phyloP scores from a whole-genome alignment of 768 basidiomycete species.

The Serendipita sp. region DNA sequence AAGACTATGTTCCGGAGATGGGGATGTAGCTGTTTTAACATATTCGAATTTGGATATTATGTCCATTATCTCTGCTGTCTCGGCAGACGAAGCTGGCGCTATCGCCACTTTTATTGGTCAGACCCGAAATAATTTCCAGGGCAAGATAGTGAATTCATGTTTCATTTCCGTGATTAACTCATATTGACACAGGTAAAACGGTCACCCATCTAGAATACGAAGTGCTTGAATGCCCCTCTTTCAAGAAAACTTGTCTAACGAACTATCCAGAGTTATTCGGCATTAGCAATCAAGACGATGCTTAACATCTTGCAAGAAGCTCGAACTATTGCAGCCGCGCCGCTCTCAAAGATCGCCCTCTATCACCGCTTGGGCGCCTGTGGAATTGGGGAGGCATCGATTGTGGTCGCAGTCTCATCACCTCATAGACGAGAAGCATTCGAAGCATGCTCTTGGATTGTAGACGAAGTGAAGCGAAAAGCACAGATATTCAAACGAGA shows the following conservation, averaged over 20 bases:
- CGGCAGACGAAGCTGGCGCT: conserved; percentile 51
- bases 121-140: conserved; percentile 73
- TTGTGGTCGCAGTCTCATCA: conserved; percentile 71
- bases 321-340: conserved; percentile 26
- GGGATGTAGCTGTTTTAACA: conserved; percentile 25
- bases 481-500: conserved; percentile 89
- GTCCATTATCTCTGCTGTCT: conserved; percentile 43
- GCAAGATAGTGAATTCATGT: conserved; percentile 20
- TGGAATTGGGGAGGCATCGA: conserved; percentile 63
- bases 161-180: not conserved
- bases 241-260: not conserved
- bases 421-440: conserved; percentile 76
- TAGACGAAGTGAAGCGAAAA: conserved; percentile 72
- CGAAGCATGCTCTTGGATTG: conserved; percentile 56
- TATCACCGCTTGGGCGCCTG: conserved; percentile 67
- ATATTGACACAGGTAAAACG: conserved; percentile 32
- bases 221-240: not conserved
- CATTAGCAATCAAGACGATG: conserved; percentile 66
- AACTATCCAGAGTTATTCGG: conserved; percentile 53
- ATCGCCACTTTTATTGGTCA: conserved; percentile 68
- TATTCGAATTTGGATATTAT: conserved; percentile 40
- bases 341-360: conserved; percentile 22
- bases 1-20: not conserved
- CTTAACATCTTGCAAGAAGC: conserved; percentile 36
- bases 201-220: conserved; percentile 58